Base-by-base conservation (phyloP, 164 flowering plant species). In the Vitis cinerea region DNA sequence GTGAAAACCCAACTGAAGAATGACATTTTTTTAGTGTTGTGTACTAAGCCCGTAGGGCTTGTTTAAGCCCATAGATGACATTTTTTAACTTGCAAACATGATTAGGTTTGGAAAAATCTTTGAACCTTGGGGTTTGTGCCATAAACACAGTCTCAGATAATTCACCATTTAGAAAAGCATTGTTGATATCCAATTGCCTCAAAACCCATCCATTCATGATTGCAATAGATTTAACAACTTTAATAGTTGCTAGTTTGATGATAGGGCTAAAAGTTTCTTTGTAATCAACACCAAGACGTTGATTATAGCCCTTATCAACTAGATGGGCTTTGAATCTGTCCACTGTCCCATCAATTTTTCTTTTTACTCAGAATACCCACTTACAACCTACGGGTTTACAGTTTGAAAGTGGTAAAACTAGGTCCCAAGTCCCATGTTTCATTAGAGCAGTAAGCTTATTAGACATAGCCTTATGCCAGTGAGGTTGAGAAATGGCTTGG, bases 261-360 rank as follows among this genome's bases (percentile, higher is more conserved):
- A 55, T 8, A 7, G 56, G 63, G 61, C 63, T 71, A 48, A 71
- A 71, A 8, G 74, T 71, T 19, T 71, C 62, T 31, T 15, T 16
- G 49, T 63, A 71, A 30, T 71, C 73, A 8, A 55, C 3, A 7
- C 19, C 3, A 3, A 0, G 19, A 2, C 9, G 8, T 15, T 55
- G 58, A 55, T 55, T 0, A 55, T 31, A 31, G 7, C 44, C 44
- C 44, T 31, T 31, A 31, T 4, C 44, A 31, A 31, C 44, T 31
- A 31, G 9, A 14, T 27, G 1, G 5, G 58, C 2, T n/a, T 55
- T 64, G 57, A 17, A 56, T n/a, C 50, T 50, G 16, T 55, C 62
- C 11, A 71, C 29, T 8, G 0, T 19, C 47, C 74, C 57, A 57
- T 71, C 63, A 11, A 27, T 15, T 27, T 64, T 64, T 13, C 61